Evolutionary conservation across 2,329 filamentous ascomycete species (phyloP), one percentile per base, ranked within the genome.

Genomic region (Claviceps capensis): DNA sequence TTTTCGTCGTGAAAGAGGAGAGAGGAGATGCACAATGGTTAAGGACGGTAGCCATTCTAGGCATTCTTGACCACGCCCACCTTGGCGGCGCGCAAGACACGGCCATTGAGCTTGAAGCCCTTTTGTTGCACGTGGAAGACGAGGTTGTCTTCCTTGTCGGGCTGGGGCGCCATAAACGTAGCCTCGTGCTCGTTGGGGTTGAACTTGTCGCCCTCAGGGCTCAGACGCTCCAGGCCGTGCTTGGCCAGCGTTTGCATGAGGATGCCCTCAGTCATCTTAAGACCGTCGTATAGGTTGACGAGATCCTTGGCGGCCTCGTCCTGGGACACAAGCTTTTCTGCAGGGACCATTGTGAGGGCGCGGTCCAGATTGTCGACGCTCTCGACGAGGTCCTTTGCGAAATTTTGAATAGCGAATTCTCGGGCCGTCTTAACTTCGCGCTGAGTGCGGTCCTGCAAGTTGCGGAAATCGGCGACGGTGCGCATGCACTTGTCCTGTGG

Each of bases 171-270:
- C 83, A 94, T 90, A 72, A 97, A 97, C 22, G 88, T 93, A 40
- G 93, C 93, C 76, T 98, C 93, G 68, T 97, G 93, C 70, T 87
- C 78, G 70, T 96, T 96, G 59, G 93, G 90, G 73, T 98, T 85
- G 75, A 98, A 98, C 71, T 88, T 89, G 67, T 93, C 85, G 61
- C 82, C 78, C 58, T 81, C 73, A 17, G 93, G 91, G 66, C 90
- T 82, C 67, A 95, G 88, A 60, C 90, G 78, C 76, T 95, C 87
- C 56, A 98, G 75, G 52, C 93, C 93, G 69, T 98, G 93, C 77
- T 94, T 96, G 74, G 87, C 83, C 58, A 98, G 77, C 17, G 91
- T 95, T 65, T 76, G 76, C 75, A 96, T 83, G 63, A 98, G 76
- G 63, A 96, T 89, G 54, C 69, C 76, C 72, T 97, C 88, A 34